Conservation (phyloP, 2,329 filamentous ascomycete genomes). For the Emergomyces pasteurianus region DNA sequence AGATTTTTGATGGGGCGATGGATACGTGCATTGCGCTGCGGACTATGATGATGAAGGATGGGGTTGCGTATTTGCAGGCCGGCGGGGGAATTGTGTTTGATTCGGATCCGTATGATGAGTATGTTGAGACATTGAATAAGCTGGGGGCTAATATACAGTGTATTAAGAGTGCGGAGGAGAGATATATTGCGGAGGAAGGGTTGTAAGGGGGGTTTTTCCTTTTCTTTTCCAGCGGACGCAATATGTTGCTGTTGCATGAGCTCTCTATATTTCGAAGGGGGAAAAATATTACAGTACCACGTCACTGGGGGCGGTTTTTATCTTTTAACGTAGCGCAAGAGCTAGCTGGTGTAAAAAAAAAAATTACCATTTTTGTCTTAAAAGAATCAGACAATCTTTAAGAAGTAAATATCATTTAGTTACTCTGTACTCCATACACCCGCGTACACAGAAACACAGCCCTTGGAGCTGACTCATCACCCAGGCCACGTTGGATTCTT, state of each 20-base stretch:
- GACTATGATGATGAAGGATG: conserved; percentile 91
- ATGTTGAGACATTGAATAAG: conserved; percentile 96
- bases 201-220: not conserved
- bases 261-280: not conserved
- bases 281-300: no score
- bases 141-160: conserved; percentile 79
- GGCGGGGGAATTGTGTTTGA: conserved; percentile 88
- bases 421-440: no score
- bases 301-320: no score
- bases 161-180: conserved; percentile 70
- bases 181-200: conserved; percentile 38
- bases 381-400: no score
- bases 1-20: conserved; percentile 69
- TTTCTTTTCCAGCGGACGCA: no score
- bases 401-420: no score
- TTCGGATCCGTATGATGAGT: conserved; percentile 81
- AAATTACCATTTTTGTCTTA: no score
- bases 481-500: not conserved
- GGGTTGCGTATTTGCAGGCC: conserved; percentile 79
- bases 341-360: no score
- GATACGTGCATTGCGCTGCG: conserved; percentile 73
- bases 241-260: no score
- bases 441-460: no score
- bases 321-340: no score
- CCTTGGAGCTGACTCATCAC: no score